phyloP scores from a whole-genome alignment of 2,329 filamentous ascomycete genomes.

The Cordyceps farinosa region DNA sequence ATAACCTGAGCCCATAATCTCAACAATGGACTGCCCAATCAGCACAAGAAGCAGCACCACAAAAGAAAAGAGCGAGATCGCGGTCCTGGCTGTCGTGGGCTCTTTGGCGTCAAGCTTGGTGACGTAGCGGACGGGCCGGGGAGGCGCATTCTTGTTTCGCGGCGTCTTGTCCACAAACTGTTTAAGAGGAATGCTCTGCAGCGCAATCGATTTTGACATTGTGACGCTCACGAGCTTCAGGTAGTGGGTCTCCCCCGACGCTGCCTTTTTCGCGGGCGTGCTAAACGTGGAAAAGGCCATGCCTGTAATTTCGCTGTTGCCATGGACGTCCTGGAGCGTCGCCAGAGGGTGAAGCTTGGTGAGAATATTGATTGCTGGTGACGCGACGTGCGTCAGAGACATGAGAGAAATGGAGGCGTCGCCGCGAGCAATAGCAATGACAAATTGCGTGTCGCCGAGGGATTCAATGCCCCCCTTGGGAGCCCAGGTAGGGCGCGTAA shows the following conservation, averaged over 20 bases:
- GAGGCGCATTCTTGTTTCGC: conserved; percentile 35
- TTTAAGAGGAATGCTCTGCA: conserved; percentile 73
- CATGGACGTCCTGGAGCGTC: conserved; percentile 52
- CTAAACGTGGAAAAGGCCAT: conserved; percentile 56
- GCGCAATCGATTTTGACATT: conserved; percentile 72
- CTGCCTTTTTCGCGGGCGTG: conserved; percentile 27
- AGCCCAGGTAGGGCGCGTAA: conserved; percentile 54
- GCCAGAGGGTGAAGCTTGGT: conserved; percentile 50
- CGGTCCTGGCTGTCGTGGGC: conserved; percentile 44
- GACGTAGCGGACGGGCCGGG: conserved; percentile 63
- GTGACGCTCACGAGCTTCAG: conserved; percentile 79
- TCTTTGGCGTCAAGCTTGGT: conserved; percentile 56
- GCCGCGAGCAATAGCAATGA: conserved; percentile 75
- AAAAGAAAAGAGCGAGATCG: conserved; percentile 53
- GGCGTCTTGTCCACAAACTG: conserved; percentile 38
- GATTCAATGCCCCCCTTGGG: conserved; percentile 28
- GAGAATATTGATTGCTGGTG: conserved; percentile 46
- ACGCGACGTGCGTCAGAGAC: conserved; percentile 66
- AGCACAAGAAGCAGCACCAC: conserved; percentile 60
- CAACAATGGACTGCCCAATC: conserved; percentile 60
- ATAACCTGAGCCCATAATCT: conserved; percentile 52
- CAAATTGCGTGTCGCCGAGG: conserved; percentile 67
- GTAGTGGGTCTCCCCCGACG: conserved; percentile 25
- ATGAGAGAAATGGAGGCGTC: conserved; percentile 75
- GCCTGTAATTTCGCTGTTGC: conserved; percentile 53